Base-by-base conservation (phyloP, 768 basidiomycete genomes). In the Mycena metata region DNA sequence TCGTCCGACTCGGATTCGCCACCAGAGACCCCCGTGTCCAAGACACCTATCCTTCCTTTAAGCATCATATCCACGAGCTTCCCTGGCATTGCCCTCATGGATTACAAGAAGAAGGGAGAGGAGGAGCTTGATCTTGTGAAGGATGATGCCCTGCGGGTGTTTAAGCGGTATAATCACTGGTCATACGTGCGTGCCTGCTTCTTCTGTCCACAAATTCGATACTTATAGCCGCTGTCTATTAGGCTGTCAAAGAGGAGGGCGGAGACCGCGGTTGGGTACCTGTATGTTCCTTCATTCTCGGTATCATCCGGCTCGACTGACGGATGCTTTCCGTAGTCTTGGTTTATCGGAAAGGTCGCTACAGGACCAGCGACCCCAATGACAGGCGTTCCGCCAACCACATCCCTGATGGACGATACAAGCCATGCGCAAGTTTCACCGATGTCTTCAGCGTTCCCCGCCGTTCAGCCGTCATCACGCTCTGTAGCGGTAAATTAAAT, bases 141-240 rank as follows among this genome's bases (percentile, higher is more conserved):
- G 77, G 96, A 96, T 72, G 95, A 98, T 76, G 82, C 88, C 23
- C 75, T 99, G 70, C 85, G 95, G 71, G 96, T 99, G 46, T 98
- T 98, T 82, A 99, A 99, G 84, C 88, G 96, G 70, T 99, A 99
- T 78, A 98, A 97, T 69, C 96, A 98, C 80, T 98, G 96, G 96
- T 95, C 93, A 79, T 96, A 96, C 81, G 93, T 94, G 76, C 62
- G 86, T 81, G 60, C 30, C 16, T 54, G 10, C 43, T 65, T 58
- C 65, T 55, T 69, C 51, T 43, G 21, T 49, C 24, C 23, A 21
- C n/a, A 45, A 26, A 35, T 35, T 70, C 35, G 61, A 69, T 67
- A 19, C 56, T 67, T 54, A 64, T 68, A 45, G 74, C 46, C n/a
- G 70, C 64, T 46, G 55, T 51, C 47, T 65, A 55, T 21, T 73